A percentile compares a stretch with the other conserved stretches of the same genome.
Conservation (phyloP, 2,329 filamentous ascomycete genomes). For the Diaporthe sp. region DNA sequence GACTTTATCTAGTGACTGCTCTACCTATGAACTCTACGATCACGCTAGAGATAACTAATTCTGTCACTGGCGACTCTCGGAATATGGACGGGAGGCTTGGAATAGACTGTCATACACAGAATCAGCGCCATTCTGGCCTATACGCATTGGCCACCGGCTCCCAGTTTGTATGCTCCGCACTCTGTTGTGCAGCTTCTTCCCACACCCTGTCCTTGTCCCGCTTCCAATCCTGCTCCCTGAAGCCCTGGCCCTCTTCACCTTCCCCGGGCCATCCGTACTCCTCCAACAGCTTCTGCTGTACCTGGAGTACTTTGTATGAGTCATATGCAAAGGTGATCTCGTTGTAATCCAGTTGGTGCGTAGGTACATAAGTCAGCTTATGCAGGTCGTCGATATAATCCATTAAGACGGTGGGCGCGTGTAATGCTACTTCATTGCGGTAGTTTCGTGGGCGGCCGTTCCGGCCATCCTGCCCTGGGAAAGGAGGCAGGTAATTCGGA, state of each 20-base stretch:
- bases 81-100: too few species aligned
- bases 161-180: background rate
- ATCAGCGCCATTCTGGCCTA: background rate
- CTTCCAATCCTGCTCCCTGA: background rate
- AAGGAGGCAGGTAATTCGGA: background rate
- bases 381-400: background rate
- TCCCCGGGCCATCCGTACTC: conserved; percentile 2
- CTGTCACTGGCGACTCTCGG: too few species aligned
- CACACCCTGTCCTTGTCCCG: background rate
- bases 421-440: background rate
- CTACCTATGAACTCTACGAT: too few species aligned
- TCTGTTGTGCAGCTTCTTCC: background rate
- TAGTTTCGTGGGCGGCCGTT: background rate
- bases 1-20: too few species aligned
- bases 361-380: background rate
- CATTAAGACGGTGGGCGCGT: background rate
- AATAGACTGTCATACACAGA: background rate
- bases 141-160: background rate
- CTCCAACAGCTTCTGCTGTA: background rate
- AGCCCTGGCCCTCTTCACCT: background rate
- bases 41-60: too few species aligned
- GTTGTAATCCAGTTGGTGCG: background rate
- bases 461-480: background rate
- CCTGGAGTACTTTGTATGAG: background rate
- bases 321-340: background rate